Conservation (phyloP, 2,329 filamentous ascomycete genomes). For the Colletotrichum brevisporum region DNA sequence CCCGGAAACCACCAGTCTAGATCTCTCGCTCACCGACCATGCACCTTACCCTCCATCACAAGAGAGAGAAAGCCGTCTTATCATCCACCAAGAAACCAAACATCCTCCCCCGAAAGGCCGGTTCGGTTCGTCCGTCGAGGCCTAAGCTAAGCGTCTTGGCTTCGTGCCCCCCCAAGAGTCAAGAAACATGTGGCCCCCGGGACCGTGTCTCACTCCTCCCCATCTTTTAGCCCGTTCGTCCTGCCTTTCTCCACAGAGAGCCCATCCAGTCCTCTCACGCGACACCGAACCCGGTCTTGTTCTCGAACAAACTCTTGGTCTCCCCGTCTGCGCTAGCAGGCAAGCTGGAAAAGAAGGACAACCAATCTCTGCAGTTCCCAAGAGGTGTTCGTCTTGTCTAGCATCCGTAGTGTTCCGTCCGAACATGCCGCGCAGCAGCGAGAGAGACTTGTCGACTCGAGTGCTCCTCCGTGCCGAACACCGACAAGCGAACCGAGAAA, state of each 20-base stretch:
- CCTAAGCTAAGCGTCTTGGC: neutral
- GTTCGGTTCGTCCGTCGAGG: constrained; percentile 15
- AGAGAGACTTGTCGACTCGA: no score
- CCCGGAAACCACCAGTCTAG: no score
- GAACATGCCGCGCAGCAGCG: neutral
- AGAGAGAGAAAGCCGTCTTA: neutral
- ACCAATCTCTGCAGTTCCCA: neutral
- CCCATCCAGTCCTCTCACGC: constrained; percentile 12
- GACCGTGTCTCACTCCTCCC: no score
- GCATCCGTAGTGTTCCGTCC: neutral
- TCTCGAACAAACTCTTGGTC: no score
- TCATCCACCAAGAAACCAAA: constrained; percentile 7
- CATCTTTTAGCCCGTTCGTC: no score
- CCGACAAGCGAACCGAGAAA: neutral
- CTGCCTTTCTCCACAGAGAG: no score
- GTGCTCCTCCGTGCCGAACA: neutral
- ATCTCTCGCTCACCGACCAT: neutral
- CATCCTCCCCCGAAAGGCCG: neutral
- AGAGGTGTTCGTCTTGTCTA: neutral
- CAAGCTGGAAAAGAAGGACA: no score
- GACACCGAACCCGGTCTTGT: neutral
- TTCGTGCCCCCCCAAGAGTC: no score
- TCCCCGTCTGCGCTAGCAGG: no score
- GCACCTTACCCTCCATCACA: neutral
- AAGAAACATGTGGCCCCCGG: no score